Percentiles rank a stretch among this genome's conserved stretches.
Evolutionary conservation across 1,284 basidiomycete species (phyloP).

Genomic region (Agaricales sp.): DNA sequence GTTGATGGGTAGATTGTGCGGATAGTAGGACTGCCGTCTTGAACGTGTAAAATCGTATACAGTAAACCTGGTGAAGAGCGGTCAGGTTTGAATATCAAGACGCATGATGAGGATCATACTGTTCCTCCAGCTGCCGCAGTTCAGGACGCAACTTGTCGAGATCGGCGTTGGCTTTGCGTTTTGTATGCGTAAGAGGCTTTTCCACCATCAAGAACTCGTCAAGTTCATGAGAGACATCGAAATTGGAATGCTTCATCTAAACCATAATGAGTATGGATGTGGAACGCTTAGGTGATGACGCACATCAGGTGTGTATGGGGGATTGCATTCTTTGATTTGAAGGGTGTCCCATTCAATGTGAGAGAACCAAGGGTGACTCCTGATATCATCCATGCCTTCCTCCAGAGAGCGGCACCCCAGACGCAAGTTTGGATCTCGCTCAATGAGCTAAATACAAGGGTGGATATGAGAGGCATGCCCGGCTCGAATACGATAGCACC

Average conservation of each 20-base stretch:
- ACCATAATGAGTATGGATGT: too few species aligned
- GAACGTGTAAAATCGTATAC: conserved; percentile 64
- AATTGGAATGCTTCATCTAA: conserved; percentile 89
- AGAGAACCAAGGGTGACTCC: conserved; percentile 79
- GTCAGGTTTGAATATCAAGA: not conserved
- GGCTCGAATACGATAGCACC: conserved; percentile 17
- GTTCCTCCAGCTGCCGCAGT: conserved; percentile 86
- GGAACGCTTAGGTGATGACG: conserved; percentile 28
- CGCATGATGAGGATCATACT: conserved; percentile 40
- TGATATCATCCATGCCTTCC: conserved; percentile 65
- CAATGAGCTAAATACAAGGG: conserved; percentile 55
- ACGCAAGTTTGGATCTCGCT: conserved; percentile 72
- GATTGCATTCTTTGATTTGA: conserved; percentile 63
- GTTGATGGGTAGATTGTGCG: conserved; percentile 51
- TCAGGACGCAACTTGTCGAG: conserved; percentile 83
- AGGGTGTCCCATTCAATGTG: conserved; percentile 75
- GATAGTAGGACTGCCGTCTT: conserved; percentile 66
- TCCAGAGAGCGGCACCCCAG: conserved; percentile 72
- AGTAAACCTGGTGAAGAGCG: conserved; percentile 44
- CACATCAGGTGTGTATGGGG: conserved; percentile 90
- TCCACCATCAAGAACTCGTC: conserved; percentile 96
- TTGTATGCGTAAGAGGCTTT: conserved; percentile 90
- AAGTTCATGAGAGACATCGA: conserved; percentile 94
- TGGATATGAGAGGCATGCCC: too few species aligned
- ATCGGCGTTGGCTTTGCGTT: conserved; percentile 80